These are phyloP conservation scores for Clavispora fructus DNA, from an alignment of 805 yeast species.

Conservation along the genomic window DNA sequence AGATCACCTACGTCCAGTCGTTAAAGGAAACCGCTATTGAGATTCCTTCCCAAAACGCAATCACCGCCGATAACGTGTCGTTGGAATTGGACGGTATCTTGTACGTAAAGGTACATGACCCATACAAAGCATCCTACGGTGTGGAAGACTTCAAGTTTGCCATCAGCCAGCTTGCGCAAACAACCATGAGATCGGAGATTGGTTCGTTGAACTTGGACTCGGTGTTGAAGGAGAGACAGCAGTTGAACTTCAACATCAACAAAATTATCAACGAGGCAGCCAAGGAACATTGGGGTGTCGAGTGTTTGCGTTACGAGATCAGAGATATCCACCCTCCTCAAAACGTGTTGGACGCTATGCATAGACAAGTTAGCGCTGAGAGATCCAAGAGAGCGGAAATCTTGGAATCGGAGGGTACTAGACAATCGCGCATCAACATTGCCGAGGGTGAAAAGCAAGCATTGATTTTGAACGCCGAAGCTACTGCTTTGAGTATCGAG, in stretches of 20 bases:
- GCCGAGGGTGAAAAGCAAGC: slow-evolving; percentile 78
- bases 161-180: slow-evolving; percentile 78
- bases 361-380: slow-evolving; percentile 83
- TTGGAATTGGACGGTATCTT: slow-evolving; percentile 81
- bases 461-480: slow-evolving; percentile 57
- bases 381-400: slow-evolving; percentile 70
- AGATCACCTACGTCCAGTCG: slow-evolving; percentile 75
- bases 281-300: slow-evolving; percentile 72
- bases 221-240: slow-evolving; percentile 71
- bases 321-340: slow-evolving; percentile 85
- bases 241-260: slow-evolving; percentile 68
- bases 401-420: slow-evolving; percentile 69
- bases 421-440: slow-evolving; percentile 54
- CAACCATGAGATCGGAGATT: slow-evolving; percentile 86
- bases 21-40: slow-evolving; percentile 82
- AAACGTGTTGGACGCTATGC: slow-evolving; percentile 86
- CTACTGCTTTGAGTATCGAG: slow-evolving; percentile 67
- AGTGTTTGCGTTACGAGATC: slow-evolving; percentile 79
- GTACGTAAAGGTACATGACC: slow-evolving; percentile 71
- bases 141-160: slow-evolving; percentile 88
- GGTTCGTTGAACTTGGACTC: slow-evolving; percentile 78
- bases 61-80: slow-evolving; percentile 81
- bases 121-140: slow-evolving; percentile 82
- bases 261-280: slow-evolving; percentile 82
- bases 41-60: slow-evolving; percentile 78